phyloP scores from a whole-genome alignment of 1,139 yeast genomes.

The Blastobotrys illinoisensis region DNA sequence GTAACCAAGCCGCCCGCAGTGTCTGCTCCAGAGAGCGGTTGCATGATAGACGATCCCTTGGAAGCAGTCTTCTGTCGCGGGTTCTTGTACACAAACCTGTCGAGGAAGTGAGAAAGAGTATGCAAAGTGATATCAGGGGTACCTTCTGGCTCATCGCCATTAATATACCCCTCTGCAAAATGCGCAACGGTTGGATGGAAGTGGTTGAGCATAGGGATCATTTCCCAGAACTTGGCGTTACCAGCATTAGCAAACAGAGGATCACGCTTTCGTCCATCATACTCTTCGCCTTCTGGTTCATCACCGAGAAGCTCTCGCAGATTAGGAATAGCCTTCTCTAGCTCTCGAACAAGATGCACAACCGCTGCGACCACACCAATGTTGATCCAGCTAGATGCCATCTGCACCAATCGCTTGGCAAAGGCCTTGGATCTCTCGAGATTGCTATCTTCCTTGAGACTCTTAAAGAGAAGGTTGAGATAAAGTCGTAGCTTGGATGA shows the following conservation, averaged over 20 bases:
- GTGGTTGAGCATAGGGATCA: constrained; percentile 64
- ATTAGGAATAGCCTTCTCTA: constrained; percentile 49
- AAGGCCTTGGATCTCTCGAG: constrained; percentile 74
- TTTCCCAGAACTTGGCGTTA: constrained; percentile 81
- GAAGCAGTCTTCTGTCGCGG: constrained; percentile 69
- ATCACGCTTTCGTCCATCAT: constrained; percentile 87
- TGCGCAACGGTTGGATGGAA: constrained; percentile 89
- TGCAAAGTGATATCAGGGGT: constrained; percentile 89
- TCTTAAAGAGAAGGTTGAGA: constrained; percentile 75
- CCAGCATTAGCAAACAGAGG: constrained; percentile 91
- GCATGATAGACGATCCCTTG: constrained; percentile 93
- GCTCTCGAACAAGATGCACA: constrained; percentile 67
- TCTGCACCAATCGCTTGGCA: constrained; percentile 83
- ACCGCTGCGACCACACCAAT: constrained; percentile 91
- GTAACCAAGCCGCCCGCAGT: constrained; percentile 37
- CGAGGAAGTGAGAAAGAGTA: constrained; percentile 84
- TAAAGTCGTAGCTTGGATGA: constrained; percentile 82
- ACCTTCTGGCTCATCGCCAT: constrained; percentile 41
- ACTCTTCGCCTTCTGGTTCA: constrained; percentile 39
- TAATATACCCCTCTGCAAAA: constrained; percentile 58
- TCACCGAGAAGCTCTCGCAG: constrained; percentile 41
- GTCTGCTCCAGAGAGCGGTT: constrained; percentile 88
- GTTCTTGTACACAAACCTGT: constrained; percentile 90
- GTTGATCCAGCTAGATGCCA: constrained; percentile 79
- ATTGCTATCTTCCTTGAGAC: constrained; percentile 68